These are phyloP conservation scores for Kalmusia sp. DNA, from an alignment of 2,329 filamentous ascomycete species.

Conservation along the genomic window DNA sequence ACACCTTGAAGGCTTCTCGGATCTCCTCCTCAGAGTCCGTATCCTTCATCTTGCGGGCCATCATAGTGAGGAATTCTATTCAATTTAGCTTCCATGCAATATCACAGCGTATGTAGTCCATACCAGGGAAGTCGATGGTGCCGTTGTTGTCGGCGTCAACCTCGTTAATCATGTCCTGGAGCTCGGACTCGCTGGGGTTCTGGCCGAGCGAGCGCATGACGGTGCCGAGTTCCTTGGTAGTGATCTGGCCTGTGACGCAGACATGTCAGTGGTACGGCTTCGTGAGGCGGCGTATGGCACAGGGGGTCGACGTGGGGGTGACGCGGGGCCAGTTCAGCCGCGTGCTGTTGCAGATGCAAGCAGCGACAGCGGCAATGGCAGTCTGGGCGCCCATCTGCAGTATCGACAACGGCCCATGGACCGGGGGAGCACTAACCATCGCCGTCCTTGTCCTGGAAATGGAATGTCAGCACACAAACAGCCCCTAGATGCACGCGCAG, in stretches of 20 bases:
- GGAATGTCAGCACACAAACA: constrained; percentile 31
- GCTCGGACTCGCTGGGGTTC: constrained; percentile 67
- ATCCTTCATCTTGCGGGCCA: constrained; percentile 68
- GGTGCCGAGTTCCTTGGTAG: constrained; percentile 67
- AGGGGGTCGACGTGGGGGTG: constrained; percentile 14
- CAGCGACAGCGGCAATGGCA: neutral
- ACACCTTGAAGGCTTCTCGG: constrained; percentile 70
- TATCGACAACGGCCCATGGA: neutral
- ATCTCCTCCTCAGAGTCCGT: constrained; percentile 70
- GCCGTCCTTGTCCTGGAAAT: constrained; percentile 62
- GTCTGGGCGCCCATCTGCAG: neutral
- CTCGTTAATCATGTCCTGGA: constrained; percentile 72
- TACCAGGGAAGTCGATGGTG: constrained; percentile 70
- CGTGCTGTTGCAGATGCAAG: neutral
- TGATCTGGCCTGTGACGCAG: constrained; percentile 63
- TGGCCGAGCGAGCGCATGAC: constrained; percentile 70
- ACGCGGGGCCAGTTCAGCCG: constrained; percentile 7
- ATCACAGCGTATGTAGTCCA: neutral
- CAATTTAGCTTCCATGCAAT: constrained; percentile 13
- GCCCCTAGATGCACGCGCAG: constrained; percentile 13
- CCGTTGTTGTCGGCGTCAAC: constrained; percentile 70
- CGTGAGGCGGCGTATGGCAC: constrained; percentile 15
- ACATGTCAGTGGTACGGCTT: constrained; percentile 28
- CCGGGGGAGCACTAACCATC: constrained; percentile 55
- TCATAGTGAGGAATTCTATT: constrained; percentile 70